Base-by-base conservation (phyloP, 1,284 basidiomycete genomes). In the Fomitiporia mediterranea region DNA sequence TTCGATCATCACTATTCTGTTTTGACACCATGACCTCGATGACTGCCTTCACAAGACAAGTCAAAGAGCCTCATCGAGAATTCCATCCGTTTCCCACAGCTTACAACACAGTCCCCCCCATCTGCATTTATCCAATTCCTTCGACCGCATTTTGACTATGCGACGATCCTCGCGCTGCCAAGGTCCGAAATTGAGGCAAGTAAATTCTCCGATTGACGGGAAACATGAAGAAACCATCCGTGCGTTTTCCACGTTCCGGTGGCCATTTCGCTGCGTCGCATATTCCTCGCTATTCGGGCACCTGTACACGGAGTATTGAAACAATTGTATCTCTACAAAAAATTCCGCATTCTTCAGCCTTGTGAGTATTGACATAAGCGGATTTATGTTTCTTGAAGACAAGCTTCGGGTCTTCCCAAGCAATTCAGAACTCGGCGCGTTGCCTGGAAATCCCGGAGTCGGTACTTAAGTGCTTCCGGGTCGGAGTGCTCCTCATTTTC, bases 231-330 rank as follows among this genome's bases (percentile, higher is more conserved):
- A 6, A 6, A 13, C 28, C n/a, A 34, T 8, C 28, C 47, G 19
- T 38, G 32, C 30, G n/a, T 38, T 49, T 38, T 49, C 47, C 47
- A 25, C 47, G 47, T 49, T 49, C 37, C 47, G 35, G 35, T 49
- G n/a, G n/a, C 47, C 32, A 35, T 49, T 35, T 49, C 21, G 6
- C 34, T 21, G 32, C n/a, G 25, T 46, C 9, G 25, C 44, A 17
- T n/a, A 13, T 46, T 25, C 25, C 6, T 46, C 44, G 25, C 15
- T 30, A 4, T 30, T 46, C 48, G 48, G 48, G 25, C n/a, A 8
- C 27, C 17, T 21, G 9, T 37, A 35, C 21, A n/a, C 47, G 47
- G 34, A 21, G n/a, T n/a, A n/a, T n/a, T n/a, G n/a, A n/a, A n/a
- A n/a, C n/a, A n/a, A n/a, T n/a, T n/a, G n/a, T n/a, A n/a, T n/a